Percentiles rank a stretch among this genome's conserved stretches.
These are phyloP conservation scores for Aquilaria yunnanensis DNA, from an alignment of 345 rosid genomes.

Conservation along the genomic window DNA sequence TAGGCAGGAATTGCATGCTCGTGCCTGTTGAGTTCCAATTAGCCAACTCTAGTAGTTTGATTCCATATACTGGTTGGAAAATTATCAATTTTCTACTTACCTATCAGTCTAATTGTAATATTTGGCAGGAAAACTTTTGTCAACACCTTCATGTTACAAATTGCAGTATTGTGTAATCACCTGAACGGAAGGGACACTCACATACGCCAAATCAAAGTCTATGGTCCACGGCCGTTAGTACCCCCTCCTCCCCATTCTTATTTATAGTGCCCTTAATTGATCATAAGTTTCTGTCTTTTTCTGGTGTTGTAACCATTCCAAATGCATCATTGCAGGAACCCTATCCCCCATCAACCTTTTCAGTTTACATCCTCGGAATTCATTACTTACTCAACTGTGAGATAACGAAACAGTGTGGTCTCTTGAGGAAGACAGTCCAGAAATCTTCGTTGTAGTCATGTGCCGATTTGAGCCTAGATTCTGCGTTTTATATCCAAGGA, in stretches of 20 bases:
- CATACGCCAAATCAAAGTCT: conserved; percentile 87
- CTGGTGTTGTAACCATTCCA: not conserved
- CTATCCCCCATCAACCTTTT: conserved; percentile 79
- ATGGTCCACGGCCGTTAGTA: conserved; percentile 69
- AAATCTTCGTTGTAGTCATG: too few relatives aligned
- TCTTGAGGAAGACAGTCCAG: too few relatives aligned
- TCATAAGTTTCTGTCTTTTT: not conserved
- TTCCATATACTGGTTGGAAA: too few relatives aligned
- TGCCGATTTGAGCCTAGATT: too few relatives aligned
- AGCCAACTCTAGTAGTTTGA: too few relatives aligned
- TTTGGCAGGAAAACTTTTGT: conserved; percentile 80
- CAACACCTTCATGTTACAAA: conserved; percentile 84
- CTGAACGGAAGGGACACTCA: conserved; percentile 91
- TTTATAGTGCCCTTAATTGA: not conserved
- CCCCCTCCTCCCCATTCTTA: not conserved
- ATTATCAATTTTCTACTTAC: too few relatives aligned
- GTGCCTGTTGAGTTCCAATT: too few relatives aligned
- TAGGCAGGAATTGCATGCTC: too few relatives aligned
- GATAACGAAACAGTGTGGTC: conserved; percentile 31
- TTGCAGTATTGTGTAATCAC: conserved; percentile 74
- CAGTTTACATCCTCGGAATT: conserved; percentile 85
- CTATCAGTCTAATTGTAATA: too few relatives aligned
- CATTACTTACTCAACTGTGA: conserved; percentile 56
- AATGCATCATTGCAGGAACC: conserved; percentile 45
- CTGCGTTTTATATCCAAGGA: too few relatives aligned